phyloP scores from a whole-genome alignment of 148 eudicot species.

The Rhododendron griersonianum region DNA sequence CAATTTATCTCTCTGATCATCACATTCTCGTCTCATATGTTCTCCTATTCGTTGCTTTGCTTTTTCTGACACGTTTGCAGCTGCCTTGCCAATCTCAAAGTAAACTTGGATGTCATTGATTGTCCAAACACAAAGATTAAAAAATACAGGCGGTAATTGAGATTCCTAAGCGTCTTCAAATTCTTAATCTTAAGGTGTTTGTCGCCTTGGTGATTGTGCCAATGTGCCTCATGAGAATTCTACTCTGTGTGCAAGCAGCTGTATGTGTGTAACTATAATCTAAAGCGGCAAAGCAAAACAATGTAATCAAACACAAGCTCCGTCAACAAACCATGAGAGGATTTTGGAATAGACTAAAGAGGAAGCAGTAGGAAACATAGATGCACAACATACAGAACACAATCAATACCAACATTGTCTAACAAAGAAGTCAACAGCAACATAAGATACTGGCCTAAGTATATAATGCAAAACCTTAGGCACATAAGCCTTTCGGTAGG shows the following conservation, averaged over 20 bases:
- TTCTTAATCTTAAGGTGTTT: neutral
- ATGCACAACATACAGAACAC: neutral
- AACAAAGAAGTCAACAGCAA: neutral
- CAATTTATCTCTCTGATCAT: neutral
- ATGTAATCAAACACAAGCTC: neutral
- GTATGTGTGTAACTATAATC: neutral
- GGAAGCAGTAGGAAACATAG: neutral
- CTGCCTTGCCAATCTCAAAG: neutral
- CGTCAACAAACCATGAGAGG: neutral
- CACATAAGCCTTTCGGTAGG: neutral
- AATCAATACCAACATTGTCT: neutral
- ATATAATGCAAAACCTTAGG: neutral
- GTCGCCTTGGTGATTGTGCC: neutral
- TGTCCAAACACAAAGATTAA: neutral
- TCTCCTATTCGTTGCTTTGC: neutral
- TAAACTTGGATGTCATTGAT: neutral
- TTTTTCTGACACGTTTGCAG: neutral
- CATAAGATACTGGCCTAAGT: neutral
- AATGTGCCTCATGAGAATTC: neutral
- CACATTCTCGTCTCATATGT: neutral
- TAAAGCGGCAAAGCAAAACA: neutral
- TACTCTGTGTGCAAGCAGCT: neutral
- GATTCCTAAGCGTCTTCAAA: neutral
- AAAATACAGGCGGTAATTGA: neutral
- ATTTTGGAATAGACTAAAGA: neutral